These are phyloP conservation scores for Russula dissimulans DNA, from an alignment of 768 basidiomycete species.

Conservation along the genomic window DNA sequence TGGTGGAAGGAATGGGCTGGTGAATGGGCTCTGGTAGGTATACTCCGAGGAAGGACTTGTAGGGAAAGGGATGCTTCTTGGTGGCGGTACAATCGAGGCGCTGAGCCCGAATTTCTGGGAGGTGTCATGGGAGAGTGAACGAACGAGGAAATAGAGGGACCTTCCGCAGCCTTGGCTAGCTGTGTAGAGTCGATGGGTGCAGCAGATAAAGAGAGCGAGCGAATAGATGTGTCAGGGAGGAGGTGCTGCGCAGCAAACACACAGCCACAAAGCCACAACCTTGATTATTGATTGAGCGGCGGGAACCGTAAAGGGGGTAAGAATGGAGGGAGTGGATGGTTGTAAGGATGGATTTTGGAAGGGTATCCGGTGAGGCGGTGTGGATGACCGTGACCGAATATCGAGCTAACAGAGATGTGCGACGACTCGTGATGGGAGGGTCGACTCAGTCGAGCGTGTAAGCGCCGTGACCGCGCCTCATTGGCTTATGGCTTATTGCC, in stretches of 20 bases:
- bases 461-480: too few species aligned
- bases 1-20: neutral
- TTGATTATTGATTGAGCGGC: neutral
- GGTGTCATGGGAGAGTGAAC: neutral
- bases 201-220: neutral
- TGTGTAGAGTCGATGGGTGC: neutral
- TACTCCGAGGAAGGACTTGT: slow-evolving; percentile 4
- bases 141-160: neutral
- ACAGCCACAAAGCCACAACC: too few species aligned
- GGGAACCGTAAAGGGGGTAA: neutral
- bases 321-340: too few species aligned
- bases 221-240: neutral
- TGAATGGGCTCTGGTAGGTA: slow-evolving; percentile 2
- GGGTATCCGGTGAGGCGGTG: too few species aligned
- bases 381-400: too few species aligned
- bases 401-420: too few species aligned
- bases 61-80: neutral
- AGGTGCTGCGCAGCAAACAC: slow-evolving; percentile 2
- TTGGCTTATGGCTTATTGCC: too few species aligned
- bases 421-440: too few species aligned
- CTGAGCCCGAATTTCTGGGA: neutral
- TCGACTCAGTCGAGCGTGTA: too few species aligned
- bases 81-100: slow-evolving; percentile 2
- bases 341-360: too few species aligned
- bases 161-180: neutral